Base-by-base conservation (phyloP, 2,329 filamentous ascomycete species). In the Polytolypa hystricis region DNA sequence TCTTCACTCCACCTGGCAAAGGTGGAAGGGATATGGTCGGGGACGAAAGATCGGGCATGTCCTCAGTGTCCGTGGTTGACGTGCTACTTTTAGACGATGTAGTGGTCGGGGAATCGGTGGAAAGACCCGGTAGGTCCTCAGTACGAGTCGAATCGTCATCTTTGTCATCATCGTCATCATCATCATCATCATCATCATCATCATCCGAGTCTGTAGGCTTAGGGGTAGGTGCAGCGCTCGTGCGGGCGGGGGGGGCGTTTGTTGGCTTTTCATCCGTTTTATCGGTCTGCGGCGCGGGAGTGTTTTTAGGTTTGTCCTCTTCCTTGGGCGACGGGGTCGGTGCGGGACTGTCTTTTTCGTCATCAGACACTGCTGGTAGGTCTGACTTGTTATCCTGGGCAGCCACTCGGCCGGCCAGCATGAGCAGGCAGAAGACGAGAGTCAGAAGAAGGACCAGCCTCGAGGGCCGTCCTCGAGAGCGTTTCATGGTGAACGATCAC, bases 1-100 rank as follows among this genome's bases (percentile, higher is more conserved):
- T 82, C 15, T 74, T 73, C 45, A 68, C 71, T 33, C 66, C 63
- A 45, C 71, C 73, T 5, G 69, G 64, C 30, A 78, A 62, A 25
- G 68, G 72, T 8, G 77, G 74, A 28, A 77, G 55, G 39, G 11
- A 8, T 11, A 11, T 11, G 14, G 18, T 30, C 18, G 14, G 18
- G 16, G 27, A 19, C 3, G 34, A 17, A 8, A 23, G 19, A 19
- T 12, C 5, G 17, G 11, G 10, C 3, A 2, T 15, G 26, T 8
- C 20, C 7, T 7, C 7, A 7, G 21, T n/a, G n/a, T n/a, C 21
- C 7, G 7, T 25, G 21, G 21, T 25, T 7, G 21, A n/a, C 21
- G 7, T n/a, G n/a, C n/a, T n/a, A n/a, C n/a, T n/a, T n/a, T n/a
- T n/a, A n/a, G n/a, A n/a, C n/a, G n/a, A n/a, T n/a, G 33, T 16